phyloP scores from a whole-genome alignment of 257 asterid species.

The Ligustrum vulgare region DNA sequence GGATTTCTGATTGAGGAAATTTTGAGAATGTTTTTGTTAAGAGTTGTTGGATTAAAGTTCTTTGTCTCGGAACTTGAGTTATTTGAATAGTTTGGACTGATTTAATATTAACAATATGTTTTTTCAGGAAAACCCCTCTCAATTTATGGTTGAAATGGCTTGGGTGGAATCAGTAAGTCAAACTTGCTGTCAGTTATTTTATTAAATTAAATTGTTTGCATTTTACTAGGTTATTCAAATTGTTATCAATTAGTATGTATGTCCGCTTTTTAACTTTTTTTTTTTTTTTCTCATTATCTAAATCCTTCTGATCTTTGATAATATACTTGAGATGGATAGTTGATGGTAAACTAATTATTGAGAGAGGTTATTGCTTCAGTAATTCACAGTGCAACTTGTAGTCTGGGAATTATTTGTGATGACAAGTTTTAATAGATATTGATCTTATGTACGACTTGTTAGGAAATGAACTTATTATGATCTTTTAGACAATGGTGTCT shows the following conservation, averaged over 20 bases:
- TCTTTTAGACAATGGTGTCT: neutral
- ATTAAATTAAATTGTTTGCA: constrained; percentile 2
- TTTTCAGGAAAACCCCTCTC: constrained; percentile 82
- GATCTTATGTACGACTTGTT: neutral
- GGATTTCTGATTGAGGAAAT: neutral
- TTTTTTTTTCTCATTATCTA: constrained; percentile 7
- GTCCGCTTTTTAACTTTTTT: neutral
- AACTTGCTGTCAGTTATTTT: constrained; percentile 12
- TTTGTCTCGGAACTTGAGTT: neutral
- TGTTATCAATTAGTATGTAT: neutral
- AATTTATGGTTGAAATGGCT: constrained; percentile 86
- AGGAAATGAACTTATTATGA: neutral
- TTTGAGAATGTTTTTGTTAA: neutral
- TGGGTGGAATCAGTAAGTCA: constrained; percentile 72
- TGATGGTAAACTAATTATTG: neutral
- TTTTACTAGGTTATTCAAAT: neutral
- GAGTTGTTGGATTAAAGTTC: neutral
- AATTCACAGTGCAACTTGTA: neutral
- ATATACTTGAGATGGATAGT: neutral
- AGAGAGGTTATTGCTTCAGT: neutral
- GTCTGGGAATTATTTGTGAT: neutral
- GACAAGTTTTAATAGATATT: neutral
- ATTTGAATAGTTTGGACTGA: constrained; percentile 11
- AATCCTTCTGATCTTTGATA: constrained; percentile 11
- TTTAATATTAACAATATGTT: constrained; percentile 16